These are phyloP conservation scores for Naegleria lovaniensis DNA, from an alignment of 208 protist species.

Conservation along the genomic window DNA sequence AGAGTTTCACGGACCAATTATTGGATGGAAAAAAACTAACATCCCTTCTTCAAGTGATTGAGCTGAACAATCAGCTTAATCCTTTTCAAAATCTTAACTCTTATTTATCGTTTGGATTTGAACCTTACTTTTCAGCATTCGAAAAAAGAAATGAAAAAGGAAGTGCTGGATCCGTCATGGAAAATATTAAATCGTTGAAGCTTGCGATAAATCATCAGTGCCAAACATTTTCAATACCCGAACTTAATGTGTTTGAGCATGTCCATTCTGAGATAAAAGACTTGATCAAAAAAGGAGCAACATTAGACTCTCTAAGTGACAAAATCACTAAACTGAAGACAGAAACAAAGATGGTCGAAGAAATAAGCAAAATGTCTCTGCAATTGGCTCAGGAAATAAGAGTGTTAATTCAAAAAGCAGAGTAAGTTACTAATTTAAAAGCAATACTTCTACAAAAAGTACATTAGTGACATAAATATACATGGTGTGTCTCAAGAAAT, in stretches of 20 bases:
- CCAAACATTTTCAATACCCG: slow-evolving; percentile 58
- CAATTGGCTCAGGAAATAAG: background rate
- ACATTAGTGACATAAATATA: background rate
- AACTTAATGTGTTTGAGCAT: slow-evolving; percentile 35
- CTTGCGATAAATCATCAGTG: slow-evolving; percentile 56
- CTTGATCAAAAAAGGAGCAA: background rate
- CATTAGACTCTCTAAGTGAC: background rate
- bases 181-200: slow-evolving; percentile 57
- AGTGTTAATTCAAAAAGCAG: background rate
- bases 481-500: slow-evolving; percentile 16
- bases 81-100: background rate
- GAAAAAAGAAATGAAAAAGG: slow-evolving; percentile 3
- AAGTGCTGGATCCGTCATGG: background rate
- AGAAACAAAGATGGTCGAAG: background rate
- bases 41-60: background rate
- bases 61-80: background rate
- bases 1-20: background rate
- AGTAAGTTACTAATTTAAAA: background rate
- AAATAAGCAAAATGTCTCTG: background rate
- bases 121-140: slow-evolving; percentile 22
- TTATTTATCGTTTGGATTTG: background rate
- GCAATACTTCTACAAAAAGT: no score
- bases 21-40: background rate
- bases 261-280: background rate
- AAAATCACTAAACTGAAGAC: background rate